Conservation (phyloP, 1,284 basidiomycete genomes). For the Malassezia restricta region DNA sequence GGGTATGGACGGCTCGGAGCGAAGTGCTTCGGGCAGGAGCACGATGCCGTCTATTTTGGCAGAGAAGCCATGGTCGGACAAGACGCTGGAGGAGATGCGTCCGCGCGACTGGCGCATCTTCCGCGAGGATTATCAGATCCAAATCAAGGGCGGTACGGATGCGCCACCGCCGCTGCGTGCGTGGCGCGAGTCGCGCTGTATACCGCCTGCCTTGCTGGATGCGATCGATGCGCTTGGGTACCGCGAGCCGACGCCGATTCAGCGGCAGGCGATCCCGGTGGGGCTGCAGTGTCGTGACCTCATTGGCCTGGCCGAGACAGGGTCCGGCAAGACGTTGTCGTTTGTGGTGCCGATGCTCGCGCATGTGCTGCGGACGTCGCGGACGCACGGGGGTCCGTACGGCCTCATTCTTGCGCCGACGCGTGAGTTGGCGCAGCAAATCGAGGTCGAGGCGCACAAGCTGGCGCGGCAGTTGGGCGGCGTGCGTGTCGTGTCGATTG, state of each 20-base stretch:
- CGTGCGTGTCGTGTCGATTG: constrained; percentile 78
- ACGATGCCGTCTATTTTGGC: constrained; percentile 58
- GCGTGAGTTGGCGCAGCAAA: constrained; percentile 93
- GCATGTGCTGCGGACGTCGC: constrained; percentile 75
- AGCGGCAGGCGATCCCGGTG: constrained; percentile 94
- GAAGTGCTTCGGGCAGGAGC: neutral
- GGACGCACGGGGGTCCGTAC: constrained; percentile 81
- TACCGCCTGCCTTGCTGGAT: constrained; percentile 65
- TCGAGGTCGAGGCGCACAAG: constrained; percentile 79
- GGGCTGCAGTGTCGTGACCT: constrained; percentile 89
- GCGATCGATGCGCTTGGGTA: constrained; percentile 85
- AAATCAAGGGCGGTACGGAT: constrained; percentile 67
- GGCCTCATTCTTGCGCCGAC: constrained; percentile 88
- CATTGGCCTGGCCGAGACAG: constrained; percentile 92
- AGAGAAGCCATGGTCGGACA: constrained; percentile 91
- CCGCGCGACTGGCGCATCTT: constrained; percentile 99
- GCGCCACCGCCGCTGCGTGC: constrained; percentile 84
- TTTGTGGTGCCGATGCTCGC: constrained; percentile 96
- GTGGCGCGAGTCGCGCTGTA: constrained; percentile 69
- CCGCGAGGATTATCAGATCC: constrained; percentile 92
- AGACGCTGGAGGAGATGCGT: constrained; percentile 81
- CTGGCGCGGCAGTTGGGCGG: constrained; percentile 78
- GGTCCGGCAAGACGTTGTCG: constrained; percentile 94
- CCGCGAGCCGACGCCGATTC: constrained; percentile 90
- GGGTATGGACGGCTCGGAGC: constrained; percentile 24